A percentile compares a stretch with the other conserved stretches of the same genome.
Conservation (phyloP, 768 basidiomycete genomes). For the Rhodosporidiobolus sp. region DNA sequence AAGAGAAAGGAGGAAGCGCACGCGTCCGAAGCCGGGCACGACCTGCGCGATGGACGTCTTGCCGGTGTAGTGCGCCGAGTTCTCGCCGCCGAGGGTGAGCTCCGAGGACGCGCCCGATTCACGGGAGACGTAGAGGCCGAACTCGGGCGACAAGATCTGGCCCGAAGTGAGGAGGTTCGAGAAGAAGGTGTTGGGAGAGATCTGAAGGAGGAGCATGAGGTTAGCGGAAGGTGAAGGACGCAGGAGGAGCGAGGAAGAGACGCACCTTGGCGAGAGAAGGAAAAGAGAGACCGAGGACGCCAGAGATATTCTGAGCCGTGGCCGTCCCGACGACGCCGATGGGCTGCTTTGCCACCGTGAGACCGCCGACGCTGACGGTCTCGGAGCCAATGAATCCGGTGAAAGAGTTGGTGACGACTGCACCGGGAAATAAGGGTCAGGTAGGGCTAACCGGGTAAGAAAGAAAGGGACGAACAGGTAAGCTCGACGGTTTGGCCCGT, state of each 20-base stretch:
- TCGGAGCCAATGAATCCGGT: neutral
- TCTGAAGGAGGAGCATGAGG: neutral
- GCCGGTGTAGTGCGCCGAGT: slow-evolving; percentile 4
- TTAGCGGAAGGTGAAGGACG: neutral
- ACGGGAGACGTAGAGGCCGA: slow-evolving; percentile 16
- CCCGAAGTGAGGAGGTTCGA: neutral
- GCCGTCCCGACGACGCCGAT: neutral
- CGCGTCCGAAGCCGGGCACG: neutral
- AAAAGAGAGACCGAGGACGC: neutral
- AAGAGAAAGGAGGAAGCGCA: neutral
- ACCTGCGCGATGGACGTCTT: neutral
- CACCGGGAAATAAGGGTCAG: too few relatives aligned
- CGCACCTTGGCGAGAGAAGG: slow-evolving; percentile 5
- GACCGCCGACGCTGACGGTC: slow-evolving; percentile 4
- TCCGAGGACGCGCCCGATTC: neutral
- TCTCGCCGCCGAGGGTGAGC: slow-evolving; percentile 8
- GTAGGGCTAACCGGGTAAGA: accelerated
- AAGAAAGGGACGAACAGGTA: neutral
- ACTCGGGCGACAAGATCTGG: neutral
- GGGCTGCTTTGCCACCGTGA: neutral
- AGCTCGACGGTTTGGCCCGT: neutral
- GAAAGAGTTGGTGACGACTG: neutral
- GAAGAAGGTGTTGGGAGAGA: neutral
- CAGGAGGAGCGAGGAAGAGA: too few relatives aligned
- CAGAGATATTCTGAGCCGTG: neutral